Conservation (phyloP, 352 stramenopile genomes). For the Phytopythium vexans region DNA sequence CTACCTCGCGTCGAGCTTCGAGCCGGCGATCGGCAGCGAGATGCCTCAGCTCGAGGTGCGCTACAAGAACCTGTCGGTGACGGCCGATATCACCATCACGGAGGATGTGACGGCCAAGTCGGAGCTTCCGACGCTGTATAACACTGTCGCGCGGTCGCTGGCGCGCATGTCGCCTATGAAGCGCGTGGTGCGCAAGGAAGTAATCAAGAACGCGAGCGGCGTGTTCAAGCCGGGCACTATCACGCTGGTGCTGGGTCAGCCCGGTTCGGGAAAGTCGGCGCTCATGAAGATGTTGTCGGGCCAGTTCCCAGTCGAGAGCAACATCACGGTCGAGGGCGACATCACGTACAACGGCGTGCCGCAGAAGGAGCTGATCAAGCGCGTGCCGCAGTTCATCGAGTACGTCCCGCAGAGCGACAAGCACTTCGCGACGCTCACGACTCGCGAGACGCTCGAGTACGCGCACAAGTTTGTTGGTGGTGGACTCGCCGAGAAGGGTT, state of each 20-base stretch:
- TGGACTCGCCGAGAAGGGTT: slow-evolving; percentile 17
- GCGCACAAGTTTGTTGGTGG: slow-evolving; percentile 18
- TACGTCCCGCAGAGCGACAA: slow-evolving; percentile 23
- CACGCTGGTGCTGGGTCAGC: slow-evolving; percentile 24
- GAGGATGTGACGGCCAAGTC: slow-evolving; percentile 12
- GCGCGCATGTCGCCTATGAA: slow-evolving; percentile 12
- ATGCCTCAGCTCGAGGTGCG: slow-evolving; percentile 50
- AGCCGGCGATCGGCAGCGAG: slow-evolving; percentile 24
- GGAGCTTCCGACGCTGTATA: slow-evolving; percentile 30
- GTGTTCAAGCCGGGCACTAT: not conserved
- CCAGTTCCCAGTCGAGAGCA: slow-evolving; percentile 13
- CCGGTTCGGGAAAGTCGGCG: slow-evolving; percentile 27
- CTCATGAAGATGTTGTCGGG: slow-evolving; percentile 25
- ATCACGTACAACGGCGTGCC: slow-evolving; percentile 9
- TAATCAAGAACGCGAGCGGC: slow-evolving; percentile 23
- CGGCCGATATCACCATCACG: slow-evolving; percentile 25
- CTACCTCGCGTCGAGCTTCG: slow-evolving; percentile 19
- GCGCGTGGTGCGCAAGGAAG: slow-evolving; percentile 19
- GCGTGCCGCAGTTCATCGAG: slow-evolving; percentile 19
- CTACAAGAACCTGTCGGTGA: slow-evolving; percentile 40
- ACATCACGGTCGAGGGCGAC: slow-evolving; percentile 15
- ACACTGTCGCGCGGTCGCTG: slow-evolving; percentile 18
- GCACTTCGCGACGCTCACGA: slow-evolving; percentile 26
- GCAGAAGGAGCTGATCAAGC: slow-evolving; percentile 13
- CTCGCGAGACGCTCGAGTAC: slow-evolving; percentile 28